Base-by-base conservation (phyloP, 495 filamentous ascomycete species). In the Xylaria flabelliformis region DNA sequence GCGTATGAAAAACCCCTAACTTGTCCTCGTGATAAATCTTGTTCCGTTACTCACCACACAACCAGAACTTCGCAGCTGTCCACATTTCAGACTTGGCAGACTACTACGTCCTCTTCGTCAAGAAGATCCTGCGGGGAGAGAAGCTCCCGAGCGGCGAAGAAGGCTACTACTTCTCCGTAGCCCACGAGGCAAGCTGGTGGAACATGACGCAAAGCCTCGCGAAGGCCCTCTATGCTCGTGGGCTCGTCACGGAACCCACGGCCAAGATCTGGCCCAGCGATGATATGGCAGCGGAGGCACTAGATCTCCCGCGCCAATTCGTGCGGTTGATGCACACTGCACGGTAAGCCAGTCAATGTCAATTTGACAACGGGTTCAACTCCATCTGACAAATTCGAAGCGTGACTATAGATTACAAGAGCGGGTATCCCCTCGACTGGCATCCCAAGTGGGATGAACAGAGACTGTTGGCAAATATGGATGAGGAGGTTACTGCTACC, bases 131-230 rank as follows among this genome's bases (percentile, higher is more conserved):
- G 41, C 72, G 80, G 67, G 74, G 80, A 67, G 77, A 82, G 51
- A 62, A 71, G 19, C 75, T 81, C 36, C 79, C 81, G 55, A 82
- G 65, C 69, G 80, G 80, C 63, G 73, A 79, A 69, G 48, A 79
- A 34, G 82, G 82, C 71, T 80, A 81, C 72, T 83, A 82, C 69
- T 82, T 83, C 70, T 72, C 79, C 26, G 73, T 77, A 53, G 79
- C 75, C 46, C 82, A 83, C 53, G 70, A 73, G 42, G 69, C 73
- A 39, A 69, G 66, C 26, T 82, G 80, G 81, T 82, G 77, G 77
- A 77, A 74, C 50, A 68, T 77, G 72, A 76, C 81, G 76, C 66
- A 81, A n/a, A 51, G 69, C 66, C 71, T 83, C 61, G 81, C 82
- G 32, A 58, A 72, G 46, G 74, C 61, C 55, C 67, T 83, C 48